A percentile compares a stretch with the other conserved stretches of the same genome.
phyloP scores from a whole-genome alignment of 108 stramenopile species.

The Schizochytrium sp. region DNA sequence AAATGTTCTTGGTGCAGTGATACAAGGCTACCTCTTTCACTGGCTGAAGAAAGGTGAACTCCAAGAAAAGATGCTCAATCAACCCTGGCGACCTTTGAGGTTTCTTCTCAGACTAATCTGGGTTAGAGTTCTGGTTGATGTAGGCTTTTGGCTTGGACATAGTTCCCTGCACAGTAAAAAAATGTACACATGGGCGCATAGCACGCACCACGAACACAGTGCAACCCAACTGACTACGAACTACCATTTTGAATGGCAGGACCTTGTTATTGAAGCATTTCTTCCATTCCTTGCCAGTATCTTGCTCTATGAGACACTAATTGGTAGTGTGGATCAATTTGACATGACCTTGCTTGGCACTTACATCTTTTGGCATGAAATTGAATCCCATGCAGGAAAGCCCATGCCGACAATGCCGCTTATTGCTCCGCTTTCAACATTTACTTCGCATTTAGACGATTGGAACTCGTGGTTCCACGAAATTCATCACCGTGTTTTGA shows the following conservation, averaged over 20 bases:
- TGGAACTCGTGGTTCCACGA: slow-evolving; percentile 57
- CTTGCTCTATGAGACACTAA: background rate
- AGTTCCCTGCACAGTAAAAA: slow-evolving; percentile 24
- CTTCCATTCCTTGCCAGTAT: slow-evolving; percentile 14
- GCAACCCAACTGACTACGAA: slow-evolving; percentile 47
- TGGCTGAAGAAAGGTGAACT: background rate
- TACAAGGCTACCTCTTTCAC: background rate
- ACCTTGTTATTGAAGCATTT: slow-evolving; percentile 18
- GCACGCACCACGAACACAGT: slow-evolving; percentile 45
- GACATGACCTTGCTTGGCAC: background rate
- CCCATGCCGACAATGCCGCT: slow-evolving; percentile 40
- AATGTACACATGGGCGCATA: slow-evolving; percentile 15
- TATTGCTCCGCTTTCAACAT: slow-evolving; percentile 34
- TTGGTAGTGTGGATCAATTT: background rate
- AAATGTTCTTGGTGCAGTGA: background rate
- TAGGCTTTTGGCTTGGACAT: slow-evolving; percentile 9
- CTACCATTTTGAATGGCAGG: slow-evolving; percentile 57
- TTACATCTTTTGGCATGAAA: slow-evolving; percentile 42
- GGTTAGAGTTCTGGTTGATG: background rate
- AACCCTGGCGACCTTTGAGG: background rate
- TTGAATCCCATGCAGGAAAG: slow-evolving; percentile 45
- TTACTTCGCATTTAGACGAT: background rate
- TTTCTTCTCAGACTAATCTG: background rate
- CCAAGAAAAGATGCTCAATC: background rate
- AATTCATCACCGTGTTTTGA: slow-evolving; percentile 6